Conservation (phyloP, 352 stramenopile genomes). For the Globisporangium viniferum region DNA sequence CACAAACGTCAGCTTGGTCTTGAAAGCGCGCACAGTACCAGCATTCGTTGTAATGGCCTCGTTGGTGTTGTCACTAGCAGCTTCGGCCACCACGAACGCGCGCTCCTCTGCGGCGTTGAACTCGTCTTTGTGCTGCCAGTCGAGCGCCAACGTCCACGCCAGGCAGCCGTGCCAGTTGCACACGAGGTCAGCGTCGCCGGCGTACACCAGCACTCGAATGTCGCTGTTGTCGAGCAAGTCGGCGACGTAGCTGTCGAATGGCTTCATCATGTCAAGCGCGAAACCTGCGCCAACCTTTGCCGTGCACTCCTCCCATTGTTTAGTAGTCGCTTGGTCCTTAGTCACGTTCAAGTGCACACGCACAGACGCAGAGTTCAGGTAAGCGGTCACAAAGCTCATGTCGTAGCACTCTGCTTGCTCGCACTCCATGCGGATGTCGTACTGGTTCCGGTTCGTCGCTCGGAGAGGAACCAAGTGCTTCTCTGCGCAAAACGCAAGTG, state of each 20-base stretch:
- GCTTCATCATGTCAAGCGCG: not conserved
- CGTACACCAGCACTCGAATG: conserved; percentile 91
- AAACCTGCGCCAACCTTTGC: conserved; percentile 89
- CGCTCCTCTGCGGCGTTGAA: conserved; percentile 69
- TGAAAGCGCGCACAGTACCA: conserved; percentile 41
- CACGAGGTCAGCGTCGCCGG: conserved; percentile 94
- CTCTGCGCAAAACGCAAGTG: conserved; percentile 3
- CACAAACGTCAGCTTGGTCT: conserved; percentile 86
- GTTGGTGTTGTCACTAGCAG: conserved; percentile 2
- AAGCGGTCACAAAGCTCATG: conserved; percentile 3
- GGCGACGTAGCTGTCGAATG: conserved; percentile 52
- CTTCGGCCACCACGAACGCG: conserved; percentile 20
- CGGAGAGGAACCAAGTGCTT: not conserved
- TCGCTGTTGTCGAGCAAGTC: conserved; percentile 79
- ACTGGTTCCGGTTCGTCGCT: conserved; percentile 40
- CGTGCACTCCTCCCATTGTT: conserved; percentile 91
- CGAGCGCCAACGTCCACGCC: conserved; percentile 89
- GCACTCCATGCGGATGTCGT: conserved; percentile 45
- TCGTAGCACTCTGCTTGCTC: conserved; percentile 11
- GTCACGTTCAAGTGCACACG: conserved; percentile 19
- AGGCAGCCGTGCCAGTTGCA: conserved; percentile 95
- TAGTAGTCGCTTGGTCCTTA: conserved; percentile 8
- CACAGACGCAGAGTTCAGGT: conserved; percentile 8
- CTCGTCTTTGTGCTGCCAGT: conserved; percentile 62
- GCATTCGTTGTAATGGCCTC: conserved; percentile 7